A percentile compares a stretch with the other conserved stretches of the same genome.
phyloP scores from a whole-genome alignment of 352 stramenopile genomes.

The Pythium coloratum region DNA sequence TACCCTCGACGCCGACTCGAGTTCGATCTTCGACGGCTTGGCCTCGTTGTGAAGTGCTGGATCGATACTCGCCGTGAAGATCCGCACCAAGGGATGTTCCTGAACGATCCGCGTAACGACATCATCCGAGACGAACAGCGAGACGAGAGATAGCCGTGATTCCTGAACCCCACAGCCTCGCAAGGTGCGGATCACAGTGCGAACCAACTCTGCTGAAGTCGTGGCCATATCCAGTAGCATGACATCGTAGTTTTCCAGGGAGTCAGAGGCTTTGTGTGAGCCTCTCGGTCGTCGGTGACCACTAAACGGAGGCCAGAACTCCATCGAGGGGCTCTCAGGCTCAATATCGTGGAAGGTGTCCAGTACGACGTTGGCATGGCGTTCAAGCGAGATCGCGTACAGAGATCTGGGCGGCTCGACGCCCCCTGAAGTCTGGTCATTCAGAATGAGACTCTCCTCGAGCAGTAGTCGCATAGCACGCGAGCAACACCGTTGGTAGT shows the following conservation, averaged over 20 bases:
- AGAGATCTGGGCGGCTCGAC: neutral
- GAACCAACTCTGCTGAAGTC: slow-evolving; percentile 26
- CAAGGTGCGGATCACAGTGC: slow-evolving; percentile 33
- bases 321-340: slow-evolving; percentile 30
- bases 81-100: slow-evolving; percentile 27
- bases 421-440: neutral
- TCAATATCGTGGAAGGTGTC: slow-evolving; percentile 24
- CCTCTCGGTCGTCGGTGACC: slow-evolving; percentile 18
- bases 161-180: slow-evolving; percentile 38
- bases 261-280: slow-evolving; percentile 17
- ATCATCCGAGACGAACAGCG: slow-evolving; percentile 36
- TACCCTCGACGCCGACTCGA: neutral
- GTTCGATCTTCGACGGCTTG: slow-evolving; percentile 23
- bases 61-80: slow-evolving; percentile 28
- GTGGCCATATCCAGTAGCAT: slow-evolving; percentile 45
- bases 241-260: slow-evolving; percentile 41
- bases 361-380: slow-evolving; percentile 5
- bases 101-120: slow-evolving; percentile 34
- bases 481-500: slow-evolving; percentile 40
- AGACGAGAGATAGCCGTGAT: slow-evolving; percentile 38
- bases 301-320: slow-evolving; percentile 34
- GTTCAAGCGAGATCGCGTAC: slow-evolving; percentile 24
- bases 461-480: slow-evolving; percentile 54
- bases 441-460: slow-evolving; percentile 43
- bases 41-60: slow-evolving; percentile 6